A percentile compares a stretch with the other conserved stretches of the same genome.
Evolutionary conservation across 2,329 filamentous ascomycete genomes (phyloP).

Genomic region (Colletotrichum theobromicola): DNA sequence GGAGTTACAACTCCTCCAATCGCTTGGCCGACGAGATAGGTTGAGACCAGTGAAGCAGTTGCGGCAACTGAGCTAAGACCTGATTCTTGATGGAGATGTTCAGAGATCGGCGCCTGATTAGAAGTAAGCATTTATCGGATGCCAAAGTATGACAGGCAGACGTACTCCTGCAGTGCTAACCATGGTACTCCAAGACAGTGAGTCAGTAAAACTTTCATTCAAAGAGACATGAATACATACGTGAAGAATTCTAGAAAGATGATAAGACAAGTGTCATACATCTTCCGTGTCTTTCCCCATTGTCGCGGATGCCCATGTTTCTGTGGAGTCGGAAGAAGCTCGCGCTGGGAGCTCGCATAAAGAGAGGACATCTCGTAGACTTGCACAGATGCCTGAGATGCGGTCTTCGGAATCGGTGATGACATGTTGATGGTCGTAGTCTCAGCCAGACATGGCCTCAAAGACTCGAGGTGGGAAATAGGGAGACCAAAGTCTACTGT

Average conservation of each 20-base stretch:
- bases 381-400: background rate
- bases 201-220: accelerated
- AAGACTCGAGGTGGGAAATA: background rate
- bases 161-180: slow-evolving; percentile 7
- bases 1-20: slow-evolving; percentile 1
- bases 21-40: background rate
- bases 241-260: slow-evolving; percentile 12
- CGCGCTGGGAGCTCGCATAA: background rate
- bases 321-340: background rate
- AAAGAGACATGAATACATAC: background rate
- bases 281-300: background rate
- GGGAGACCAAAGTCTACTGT: background rate
- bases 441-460: background rate
- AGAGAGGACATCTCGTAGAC: background rate
- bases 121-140: background rate
- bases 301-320: background rate
- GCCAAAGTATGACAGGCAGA: background rate
- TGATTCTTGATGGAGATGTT: background rate
- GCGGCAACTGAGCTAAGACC: background rate
- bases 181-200: background rate
- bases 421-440: background rate
- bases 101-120: background rate
- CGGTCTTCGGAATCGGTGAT: background rate
- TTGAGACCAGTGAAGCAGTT: background rate
- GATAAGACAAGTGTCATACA: background rate